phyloP scores from a whole-genome alignment of 2,329 filamentous ascomycete genomes.

The Aureobasidium sp. region DNA sequence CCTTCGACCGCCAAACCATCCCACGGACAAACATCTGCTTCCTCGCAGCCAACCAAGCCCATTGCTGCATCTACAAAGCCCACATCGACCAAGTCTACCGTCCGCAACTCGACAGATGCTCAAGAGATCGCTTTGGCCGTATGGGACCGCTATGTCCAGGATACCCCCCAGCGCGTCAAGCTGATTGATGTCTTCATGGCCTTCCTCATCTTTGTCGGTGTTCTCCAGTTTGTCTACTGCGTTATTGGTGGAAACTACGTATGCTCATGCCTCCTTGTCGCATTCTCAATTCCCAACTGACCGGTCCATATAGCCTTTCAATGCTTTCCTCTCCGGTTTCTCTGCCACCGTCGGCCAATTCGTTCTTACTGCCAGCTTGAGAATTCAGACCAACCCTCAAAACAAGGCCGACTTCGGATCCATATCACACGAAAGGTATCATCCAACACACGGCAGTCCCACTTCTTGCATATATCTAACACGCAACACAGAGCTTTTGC shows the following conservation, averaged over 20 bases:
- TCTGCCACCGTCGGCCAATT: conserved; percentile 93
- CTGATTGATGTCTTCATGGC: conserved; percentile 85
- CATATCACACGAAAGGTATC: conserved; percentile 72
- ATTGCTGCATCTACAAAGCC: conserved; percentile 21
- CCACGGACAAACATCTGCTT: conserved; percentile 20
- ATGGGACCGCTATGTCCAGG: conserved; percentile 68
- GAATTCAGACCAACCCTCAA: conserved; percentile 83
- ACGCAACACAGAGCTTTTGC: conserved; percentile 68
- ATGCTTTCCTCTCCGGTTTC: conserved; percentile 95
- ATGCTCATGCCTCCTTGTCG: conserved; percentile 35
- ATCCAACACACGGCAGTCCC: background rate
- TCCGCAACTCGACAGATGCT: conserved; percentile 29
- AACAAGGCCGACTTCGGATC: conserved; percentile 71
- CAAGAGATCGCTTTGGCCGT: conserved; percentile 61
- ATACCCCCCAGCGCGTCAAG: conserved; percentile 85
- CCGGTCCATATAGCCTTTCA: conserved; percentile 70
- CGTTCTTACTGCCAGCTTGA: conserved; percentile 81
- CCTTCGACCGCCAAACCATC: conserved; percentile 21
- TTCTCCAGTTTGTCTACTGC: conserved; percentile 90
- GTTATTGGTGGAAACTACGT: conserved; percentile 90
- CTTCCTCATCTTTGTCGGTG: conserved; percentile 79
- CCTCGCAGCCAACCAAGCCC: conserved; percentile 21
- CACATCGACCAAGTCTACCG: conserved; percentile 16
- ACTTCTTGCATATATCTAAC: background rate
- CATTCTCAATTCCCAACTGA: background rate